Evolutionary conservation across 2,329 filamentous ascomycete species (phyloP).

Genomic region (Fusarium pseudocircinatum): DNA sequence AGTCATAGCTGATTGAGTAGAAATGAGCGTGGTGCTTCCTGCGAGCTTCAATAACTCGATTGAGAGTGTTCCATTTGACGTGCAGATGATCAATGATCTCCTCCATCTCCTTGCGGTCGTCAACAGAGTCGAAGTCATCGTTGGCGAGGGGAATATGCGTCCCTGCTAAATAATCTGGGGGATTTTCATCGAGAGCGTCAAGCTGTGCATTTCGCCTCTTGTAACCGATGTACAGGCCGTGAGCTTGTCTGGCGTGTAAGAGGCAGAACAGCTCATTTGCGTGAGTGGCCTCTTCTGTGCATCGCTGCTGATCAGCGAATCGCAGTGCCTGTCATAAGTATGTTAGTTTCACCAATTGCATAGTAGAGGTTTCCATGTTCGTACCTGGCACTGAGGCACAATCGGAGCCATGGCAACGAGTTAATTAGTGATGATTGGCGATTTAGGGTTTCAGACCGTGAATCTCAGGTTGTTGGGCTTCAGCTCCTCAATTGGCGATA

Average conservation of each 20-base stretch:
- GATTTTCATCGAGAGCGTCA: constrained; percentile 28
- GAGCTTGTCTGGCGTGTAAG: constrained; percentile 39
- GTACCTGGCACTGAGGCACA: constrained; percentile 7
- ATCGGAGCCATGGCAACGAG: constrained; percentile 1
- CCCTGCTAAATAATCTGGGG: constrained; percentile 24
- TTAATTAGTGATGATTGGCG: rapidly evolving
- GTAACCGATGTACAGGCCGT: constrained; percentile 39
- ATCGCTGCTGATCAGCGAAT: constrained; percentile 61
- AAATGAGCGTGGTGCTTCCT: constrained; percentile 42
- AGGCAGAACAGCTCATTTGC: constrained; percentile 40
- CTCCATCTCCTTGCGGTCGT: constrained; percentile 12
- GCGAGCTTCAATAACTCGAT: constrained; percentile 40
- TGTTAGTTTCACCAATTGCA: rapidly evolving
- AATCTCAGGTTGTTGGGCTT: background rate
- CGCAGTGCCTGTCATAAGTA: constrained; percentile 19
- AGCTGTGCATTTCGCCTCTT: constrained; percentile 41
- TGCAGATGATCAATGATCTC: constrained; percentile 36
- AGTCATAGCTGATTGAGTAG: constrained; percentile 37
- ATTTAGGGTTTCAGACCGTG: background rate
- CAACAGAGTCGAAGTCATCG: constrained; percentile 28
- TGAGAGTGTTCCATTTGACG: constrained; percentile 34
- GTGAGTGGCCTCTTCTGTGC: constrained; percentile 58
- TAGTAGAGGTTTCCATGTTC: rapidly evolving
- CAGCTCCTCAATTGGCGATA: background rate
- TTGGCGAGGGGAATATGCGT: constrained; percentile 31